Conservation (phyloP, 495 filamentous ascomycete species). For the Lophiotrema nucula region DNA sequence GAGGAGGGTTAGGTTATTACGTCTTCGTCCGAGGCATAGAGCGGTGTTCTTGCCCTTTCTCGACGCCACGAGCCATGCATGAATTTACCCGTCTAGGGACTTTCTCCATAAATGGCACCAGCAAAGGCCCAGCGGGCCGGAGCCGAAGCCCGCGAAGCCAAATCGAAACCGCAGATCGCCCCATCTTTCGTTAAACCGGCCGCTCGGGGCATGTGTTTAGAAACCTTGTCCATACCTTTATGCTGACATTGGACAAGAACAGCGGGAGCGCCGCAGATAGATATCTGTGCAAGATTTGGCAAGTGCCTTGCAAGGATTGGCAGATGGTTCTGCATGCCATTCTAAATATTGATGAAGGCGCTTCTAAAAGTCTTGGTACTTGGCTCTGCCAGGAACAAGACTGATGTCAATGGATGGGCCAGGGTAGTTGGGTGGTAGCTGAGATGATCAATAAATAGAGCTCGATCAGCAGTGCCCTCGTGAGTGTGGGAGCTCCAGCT, state of each 20-base stretch:
- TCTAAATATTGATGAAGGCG: slow-evolving; percentile 14
- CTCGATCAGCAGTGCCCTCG: slow-evolving; percentile 1
- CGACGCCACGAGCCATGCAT: background rate
- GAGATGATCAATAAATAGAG: slow-evolving; percentile 5
- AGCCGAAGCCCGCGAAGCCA: background rate
- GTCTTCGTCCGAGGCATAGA: background rate
- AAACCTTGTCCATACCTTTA: background rate
- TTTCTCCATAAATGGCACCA: too few species aligned
- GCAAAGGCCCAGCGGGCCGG: background rate
- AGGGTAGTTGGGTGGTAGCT: background rate
- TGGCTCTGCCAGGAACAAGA: slow-evolving; percentile 6
- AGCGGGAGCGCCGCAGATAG: background rate
- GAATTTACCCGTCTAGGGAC: background rate
- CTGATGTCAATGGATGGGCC: background rate
- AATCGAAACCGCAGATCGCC: background rate
- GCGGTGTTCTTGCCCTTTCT: background rate
- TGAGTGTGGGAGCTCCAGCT: background rate
- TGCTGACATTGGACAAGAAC: background rate
- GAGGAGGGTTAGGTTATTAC: background rate
- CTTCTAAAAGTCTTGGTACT: background rate
- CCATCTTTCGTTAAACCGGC: background rate
- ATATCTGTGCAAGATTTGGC: slow-evolving; percentile 1
- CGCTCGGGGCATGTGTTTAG: background rate
- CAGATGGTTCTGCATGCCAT: slow-evolving; percentile 1
- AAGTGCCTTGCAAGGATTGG: slow-evolving; percentile 1